Evolutionary conservation across 441 rosid genomes (phyloP), one percentile per base, ranked within the genome.

Genomic region (Oxalis stricta): DNA sequence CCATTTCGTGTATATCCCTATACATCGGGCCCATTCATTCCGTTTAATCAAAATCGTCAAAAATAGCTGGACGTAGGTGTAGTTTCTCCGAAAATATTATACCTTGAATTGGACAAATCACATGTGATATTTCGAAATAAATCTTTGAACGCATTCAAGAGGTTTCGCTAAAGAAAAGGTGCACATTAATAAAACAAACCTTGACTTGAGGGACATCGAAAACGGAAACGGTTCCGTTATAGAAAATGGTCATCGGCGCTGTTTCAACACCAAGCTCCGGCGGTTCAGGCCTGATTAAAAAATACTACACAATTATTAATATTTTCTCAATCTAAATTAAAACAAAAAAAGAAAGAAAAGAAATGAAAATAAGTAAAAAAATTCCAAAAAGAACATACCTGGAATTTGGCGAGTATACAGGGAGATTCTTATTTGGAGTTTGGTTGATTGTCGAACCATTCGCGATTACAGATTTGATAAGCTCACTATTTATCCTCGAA

Each of bases 171-270:
- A n/a, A n/a, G n/a, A n/a, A n/a, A n/a, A n/a, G n/a, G n/a, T n/a
- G n/a, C n/a, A n/a, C n/a, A n/a, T n/a, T n/a, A n/a, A n/a, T 11
- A 7, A 33, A 36, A 17, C 60, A 18, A 2, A 75, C 92, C 70
- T 76, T 85, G 34, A 68, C 67, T 14, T 28, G 69, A 41, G 79
- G 67, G 21, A 89, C 70, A 45, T 82, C 65, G 51, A 70, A 85
- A 22, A 82, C 76, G 3, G 77, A 44, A 7, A 89, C 98, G 4
- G 55, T 62, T 54, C 96, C 96, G 19, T 77, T 81, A 64, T 85
- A 85, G 58, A 85, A 85, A n/a, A 89, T 82, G 2, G 98, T 89
- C 68, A 89, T 38, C 2, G 94, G 93, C 48, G 79, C 70, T 0
- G 71, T 52, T 41, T 61, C 73, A 15, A 50, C 32, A 5, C 47